Evolutionary conservation across 1,284 basidiomycete genomes (phyloP), one percentile per base, ranked within the genome.

Genomic region (Apiotrichum sp.): DNA sequence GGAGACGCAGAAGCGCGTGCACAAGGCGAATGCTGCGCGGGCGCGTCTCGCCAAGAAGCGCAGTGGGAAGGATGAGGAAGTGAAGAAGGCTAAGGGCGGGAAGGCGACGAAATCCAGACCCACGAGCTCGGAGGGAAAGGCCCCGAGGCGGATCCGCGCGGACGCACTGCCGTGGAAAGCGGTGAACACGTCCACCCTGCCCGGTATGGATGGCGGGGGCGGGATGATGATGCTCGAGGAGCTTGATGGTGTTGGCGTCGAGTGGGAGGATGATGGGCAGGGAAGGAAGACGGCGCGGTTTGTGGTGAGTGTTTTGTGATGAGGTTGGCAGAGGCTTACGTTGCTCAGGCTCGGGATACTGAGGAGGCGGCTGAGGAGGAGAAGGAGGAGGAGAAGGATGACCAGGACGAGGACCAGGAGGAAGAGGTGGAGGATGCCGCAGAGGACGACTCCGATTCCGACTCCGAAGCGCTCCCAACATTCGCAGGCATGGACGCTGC

Each of bases 141-240:
- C 36, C 13, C 13, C 36, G 7, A 45, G 53, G 31, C 52, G 40
- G 6, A 34, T 52, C 16, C 46, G 43, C 14, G 47, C 52, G 14
- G 43, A 69, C 49, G 45, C 60, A 8, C 60, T 75, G 14, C 47
- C 52, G 65, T 75, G 73, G 73, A 66, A 65, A 43, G 33, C 62
- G 9, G 63, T 75, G 49, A 68, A 68, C 46, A 68, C 69, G 6
- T 64, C 67, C 5, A 56, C 58, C 0, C 64, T 74, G 29, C 61
- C 67, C 1, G 71, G 67, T 0, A 61, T 75, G 42, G 73, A 74
- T 47, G 85, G 82, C 29, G 87, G 90, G 57, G 89, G 92, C 47
- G 90, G 89, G 0, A 84, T 96, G 66, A 79, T 96, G 56, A 89
- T 87, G 65, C 76, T 96, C 45, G 92, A 96, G 70, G 93, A 95